Evolutionary conservation across 2,329 filamentous ascomycete genomes (phyloP).

Genomic region (Albifimbria verrucaria): DNA sequence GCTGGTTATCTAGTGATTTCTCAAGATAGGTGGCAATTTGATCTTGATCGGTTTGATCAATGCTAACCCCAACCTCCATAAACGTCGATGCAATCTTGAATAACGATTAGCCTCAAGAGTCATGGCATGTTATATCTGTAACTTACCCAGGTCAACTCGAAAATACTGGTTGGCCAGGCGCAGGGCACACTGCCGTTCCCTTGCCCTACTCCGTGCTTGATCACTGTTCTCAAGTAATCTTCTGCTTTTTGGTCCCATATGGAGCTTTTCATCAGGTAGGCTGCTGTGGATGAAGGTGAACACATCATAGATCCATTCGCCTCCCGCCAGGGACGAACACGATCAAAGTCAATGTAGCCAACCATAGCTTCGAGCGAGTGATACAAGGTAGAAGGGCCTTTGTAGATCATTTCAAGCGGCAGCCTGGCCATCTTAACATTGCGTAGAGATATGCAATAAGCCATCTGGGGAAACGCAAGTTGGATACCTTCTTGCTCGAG

Average conservation of each 20-base stretch:
- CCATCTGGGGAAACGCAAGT: background rate
- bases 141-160: slow-evolving; percentile 9
- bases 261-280: slow-evolving; percentile 12
- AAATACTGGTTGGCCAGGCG: slow-evolving; percentile 10
- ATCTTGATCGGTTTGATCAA: background rate
- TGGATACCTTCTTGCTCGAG: background rate
- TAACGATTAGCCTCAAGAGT: background rate
- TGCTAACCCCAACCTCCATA: background rate
- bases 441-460: no score
- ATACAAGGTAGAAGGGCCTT: slow-evolving; percentile 1
- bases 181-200: slow-evolving; percentile 9
- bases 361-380: slow-evolving; percentile 16
- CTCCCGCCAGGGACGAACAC: slow-evolving; percentile 6
- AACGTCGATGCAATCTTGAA: background rate
- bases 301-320: slow-evolving; percentile 16
- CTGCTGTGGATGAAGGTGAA: slow-evolving; percentile 15
- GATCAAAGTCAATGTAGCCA: slow-evolving; percentile 13
- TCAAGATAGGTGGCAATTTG: background rate
- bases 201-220: background rate
- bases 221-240: slow-evolving; percentile 9
- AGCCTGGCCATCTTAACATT: slow-evolving; percentile 1
- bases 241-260: slow-evolving; percentile 13
- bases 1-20: background rate
- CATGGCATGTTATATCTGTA: background rate
- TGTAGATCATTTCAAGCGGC: background rate